Percentiles rank a stretch among this genome's conserved stretches.
Evolutionary conservation across 768 basidiomycete species (phyloP).

Genomic region (Xerocomus spinulosus): DNA sequence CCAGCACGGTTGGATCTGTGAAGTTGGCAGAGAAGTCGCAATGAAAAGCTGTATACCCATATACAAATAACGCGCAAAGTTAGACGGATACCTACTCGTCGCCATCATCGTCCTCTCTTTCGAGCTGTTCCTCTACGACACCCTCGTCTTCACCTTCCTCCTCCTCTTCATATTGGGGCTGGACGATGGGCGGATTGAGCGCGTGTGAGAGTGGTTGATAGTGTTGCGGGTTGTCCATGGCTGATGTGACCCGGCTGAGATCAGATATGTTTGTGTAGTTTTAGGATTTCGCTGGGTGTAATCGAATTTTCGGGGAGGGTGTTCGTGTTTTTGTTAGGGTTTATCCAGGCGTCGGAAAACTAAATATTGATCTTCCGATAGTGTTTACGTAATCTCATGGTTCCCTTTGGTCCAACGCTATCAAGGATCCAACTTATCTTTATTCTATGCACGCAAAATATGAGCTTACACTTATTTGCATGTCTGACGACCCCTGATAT

Average conservation of each 20-base stretch:
- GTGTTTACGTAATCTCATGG: conserved; percentile 19
- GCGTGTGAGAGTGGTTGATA: conserved; percentile 81
- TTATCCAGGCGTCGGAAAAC: conserved; percentile 23
- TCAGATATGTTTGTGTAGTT: conserved; percentile 24
- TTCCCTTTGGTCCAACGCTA: too few relatives aligned
- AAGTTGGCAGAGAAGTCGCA: conserved; percentile 2
- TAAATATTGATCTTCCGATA: conserved; percentile 20
- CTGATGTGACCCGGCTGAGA: conserved; percentile 4
- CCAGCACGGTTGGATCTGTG: conserved; percentile 22
- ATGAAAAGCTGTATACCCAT: conserved; percentile 2
- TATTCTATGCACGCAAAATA: too few relatives aligned
- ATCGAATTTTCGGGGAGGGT: conserved; percentile 28
- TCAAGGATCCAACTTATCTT: too few relatives aligned
- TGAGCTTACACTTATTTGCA: too few relatives aligned
- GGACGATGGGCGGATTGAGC: conserved; percentile 49
- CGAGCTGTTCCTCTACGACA: conserved; percentile 64
- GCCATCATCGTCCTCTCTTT: conserved; percentile 43
- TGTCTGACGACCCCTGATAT: too few relatives aligned
- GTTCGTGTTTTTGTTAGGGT: conserved; percentile 26
- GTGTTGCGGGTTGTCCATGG: conserved; percentile 68
- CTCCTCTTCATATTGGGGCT: conserved; percentile 45
- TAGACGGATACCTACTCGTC: conserved; percentile 25
- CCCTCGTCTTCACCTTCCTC: conserved; percentile 75
- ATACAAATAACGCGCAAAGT: conserved; percentile 9
- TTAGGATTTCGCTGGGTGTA: conserved; percentile 30